phyloP scores from a whole-genome alignment of 768 basidiomycete genomes.

The Tricholoma saponaceum region DNA sequence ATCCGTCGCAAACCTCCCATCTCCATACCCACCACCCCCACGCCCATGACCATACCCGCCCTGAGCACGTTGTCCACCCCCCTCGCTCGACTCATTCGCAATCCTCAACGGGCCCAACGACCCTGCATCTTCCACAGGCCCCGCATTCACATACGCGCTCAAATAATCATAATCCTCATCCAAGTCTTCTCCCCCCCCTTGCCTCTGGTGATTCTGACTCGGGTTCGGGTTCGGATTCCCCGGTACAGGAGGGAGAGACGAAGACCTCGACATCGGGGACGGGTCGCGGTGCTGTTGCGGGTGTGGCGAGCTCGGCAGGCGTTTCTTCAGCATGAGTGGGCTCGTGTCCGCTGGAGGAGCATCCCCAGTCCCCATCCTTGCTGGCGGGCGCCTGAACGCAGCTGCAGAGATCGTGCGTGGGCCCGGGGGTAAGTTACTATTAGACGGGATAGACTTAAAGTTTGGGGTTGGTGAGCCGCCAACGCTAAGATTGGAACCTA shows the following conservation, averaged over 20 bases:
- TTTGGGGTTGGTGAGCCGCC: slow-evolving; percentile 3
- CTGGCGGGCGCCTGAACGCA: slow-evolving; percentile 60
- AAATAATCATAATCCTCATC: slow-evolving; percentile 58
- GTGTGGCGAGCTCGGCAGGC: slow-evolving; percentile 43
- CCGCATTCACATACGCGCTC: slow-evolving; percentile 43
- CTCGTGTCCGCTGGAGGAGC: slow-evolving; percentile 35
- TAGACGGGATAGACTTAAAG: slow-evolving; percentile 14
- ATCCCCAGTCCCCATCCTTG: slow-evolving; percentile 25
- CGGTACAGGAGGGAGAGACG: slow-evolving; percentile 7
- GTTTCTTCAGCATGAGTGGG: slow-evolving; percentile 47
- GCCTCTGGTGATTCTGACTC: background rate
- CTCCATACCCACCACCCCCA: slow-evolving; percentile 21
- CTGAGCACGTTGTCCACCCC: background rate
- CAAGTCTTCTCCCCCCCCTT: background rate
- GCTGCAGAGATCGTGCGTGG: slow-evolving; percentile 70
- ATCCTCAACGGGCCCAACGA: slow-evolving; percentile 4
- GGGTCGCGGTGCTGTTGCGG: slow-evolving; percentile 14
- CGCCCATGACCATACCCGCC: background rate
- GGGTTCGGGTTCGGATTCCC: slow-evolving; percentile 12
- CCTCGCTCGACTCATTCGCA: slow-evolving; percentile 3
- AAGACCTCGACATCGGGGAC: slow-evolving; percentile 11
- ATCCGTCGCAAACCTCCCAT: slow-evolving; percentile 44
- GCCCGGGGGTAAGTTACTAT: slow-evolving; percentile 24
- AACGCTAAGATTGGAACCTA: background rate
- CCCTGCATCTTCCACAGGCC: slow-evolving; percentile 5